Evolutionary conservation across 2,329 filamentous ascomycete genomes (phyloP), one percentile per base, ranked within the genome.

Genomic region (Cladophialophora psammophila): DNA sequence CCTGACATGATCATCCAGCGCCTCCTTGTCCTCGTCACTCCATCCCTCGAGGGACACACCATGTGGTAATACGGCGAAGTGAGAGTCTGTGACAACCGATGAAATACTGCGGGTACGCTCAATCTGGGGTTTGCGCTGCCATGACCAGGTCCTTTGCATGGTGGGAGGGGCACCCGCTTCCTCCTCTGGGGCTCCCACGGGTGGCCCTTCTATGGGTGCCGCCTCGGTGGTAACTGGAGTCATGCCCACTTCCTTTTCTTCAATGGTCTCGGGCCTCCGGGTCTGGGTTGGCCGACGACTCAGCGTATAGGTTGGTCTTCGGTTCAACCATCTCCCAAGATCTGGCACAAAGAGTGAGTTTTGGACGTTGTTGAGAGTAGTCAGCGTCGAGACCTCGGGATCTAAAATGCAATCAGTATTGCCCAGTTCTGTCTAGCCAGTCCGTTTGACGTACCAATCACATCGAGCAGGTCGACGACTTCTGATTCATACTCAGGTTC

Each of bases 271-370:
- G 5, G 60, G 67, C 12, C 64, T 57, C 32, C 62, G 64, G 7
- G 40, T 64, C 26, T 61, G 38, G 9, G 65, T 68, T 4, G 67
- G 31, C 13, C 56, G 67, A 34, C 63, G 63, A 50, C 63, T 69
- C 40, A 65, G 40, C 50, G 87, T 87, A 76, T 95, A 96, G 0
- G 91, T 93, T 1, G 92, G 92, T 67, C 89, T 85, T 57, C 93
- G 86, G 74, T 96, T 95, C 58, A 96, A 73, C 72, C 88, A 88
- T 66, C 84, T 82, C 48, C 92, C 92, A n/a, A 96, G 82, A 71
- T 93, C 90, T 0, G 93, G 93, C 1, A 96, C 82, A 78, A 96
- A 96, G 9, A 96, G 86, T 0, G 92, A 95, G 76, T 96, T 96
- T 74, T 96, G 92, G 20, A 96, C 89, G 74, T 96, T 96, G 52